A percentile compares a stretch with the other conserved stretches of the same genome.
phyloP scores from a whole-genome alignment of 2,329 filamentous ascomycete genomes.

The Blastomyces emzantsi region DNA sequence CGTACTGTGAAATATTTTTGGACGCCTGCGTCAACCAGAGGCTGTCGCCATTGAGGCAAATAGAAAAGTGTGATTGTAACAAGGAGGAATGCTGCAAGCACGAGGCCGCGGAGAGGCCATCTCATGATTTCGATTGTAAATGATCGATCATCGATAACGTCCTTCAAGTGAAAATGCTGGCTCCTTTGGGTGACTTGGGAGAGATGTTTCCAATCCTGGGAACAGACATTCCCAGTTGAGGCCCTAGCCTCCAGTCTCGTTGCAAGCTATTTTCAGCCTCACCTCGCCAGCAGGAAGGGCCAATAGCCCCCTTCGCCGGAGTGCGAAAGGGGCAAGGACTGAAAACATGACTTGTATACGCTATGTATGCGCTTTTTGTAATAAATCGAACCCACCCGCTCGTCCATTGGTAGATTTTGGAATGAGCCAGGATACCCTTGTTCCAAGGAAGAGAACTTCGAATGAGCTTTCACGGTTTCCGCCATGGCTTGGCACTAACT shows the following conservation, averaged over 20 bases:
- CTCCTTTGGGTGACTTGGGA: neutral
- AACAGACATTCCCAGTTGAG: neutral
- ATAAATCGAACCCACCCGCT: neutral
- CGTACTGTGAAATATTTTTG: conserved; percentile 10
- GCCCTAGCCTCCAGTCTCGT: neutral
- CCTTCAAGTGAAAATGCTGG: neutral
- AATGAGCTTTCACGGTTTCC: conserved; percentile 1
- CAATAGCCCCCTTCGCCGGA: no score
- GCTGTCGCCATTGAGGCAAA: conserved; percentile 1
- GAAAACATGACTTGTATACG: neutral
- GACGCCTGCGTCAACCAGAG: neutral
- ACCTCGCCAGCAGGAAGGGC: neutral
- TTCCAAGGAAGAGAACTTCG: neutral
- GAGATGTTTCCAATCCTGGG: neutral
- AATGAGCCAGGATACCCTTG: neutral
- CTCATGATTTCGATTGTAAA: conserved; percentile 5
- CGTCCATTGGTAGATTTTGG: neutral
- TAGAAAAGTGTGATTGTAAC: conserved; percentile 2
- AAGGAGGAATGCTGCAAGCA: neutral
- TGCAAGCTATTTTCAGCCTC: neutral
- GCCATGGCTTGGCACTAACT: neutral
- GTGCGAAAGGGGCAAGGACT: neutral
- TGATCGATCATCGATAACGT: neutral
- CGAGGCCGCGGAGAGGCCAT: conserved; percentile 7
- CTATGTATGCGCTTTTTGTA: neutral